These are phyloP conservation scores for Penicillium psychrofluorescens DNA, from an alignment of 495 filamentous ascomycete species.

Conservation along the genomic window DNA sequence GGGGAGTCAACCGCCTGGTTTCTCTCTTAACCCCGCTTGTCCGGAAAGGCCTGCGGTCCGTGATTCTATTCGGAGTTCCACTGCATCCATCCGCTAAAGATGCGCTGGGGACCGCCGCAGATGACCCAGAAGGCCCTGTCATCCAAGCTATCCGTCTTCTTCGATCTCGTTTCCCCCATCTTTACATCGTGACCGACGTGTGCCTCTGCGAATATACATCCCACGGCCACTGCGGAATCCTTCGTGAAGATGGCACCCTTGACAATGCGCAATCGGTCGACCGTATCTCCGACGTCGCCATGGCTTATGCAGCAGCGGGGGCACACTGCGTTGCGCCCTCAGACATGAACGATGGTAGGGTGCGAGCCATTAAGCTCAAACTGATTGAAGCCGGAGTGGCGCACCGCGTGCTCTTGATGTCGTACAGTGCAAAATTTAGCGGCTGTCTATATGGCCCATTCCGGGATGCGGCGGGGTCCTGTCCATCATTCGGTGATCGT, in stretches of 20 bases:
- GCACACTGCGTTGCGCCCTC: constrained; percentile 95
- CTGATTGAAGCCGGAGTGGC: constrained; percentile 86
- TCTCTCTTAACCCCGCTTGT: constrained; percentile 82
- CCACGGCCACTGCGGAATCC: constrained; percentile 96
- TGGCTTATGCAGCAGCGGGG: constrained; percentile 87
- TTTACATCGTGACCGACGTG: constrained; percentile 88
- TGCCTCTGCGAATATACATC: constrained; percentile 98
- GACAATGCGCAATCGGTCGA: constrained; percentile 91
- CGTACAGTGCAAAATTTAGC: constrained; percentile 94
- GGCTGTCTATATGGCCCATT: constrained; percentile 96
- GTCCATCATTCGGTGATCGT: constrained; percentile 87
- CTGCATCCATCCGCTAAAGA: constrained; percentile 75
- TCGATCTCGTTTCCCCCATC: constrained; percentile 71
- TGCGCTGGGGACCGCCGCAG: constrained; percentile 84
- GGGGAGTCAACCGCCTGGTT: constrained; percentile 77
- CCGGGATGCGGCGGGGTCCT: constrained; percentile 89
- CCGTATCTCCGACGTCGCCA: constrained; percentile 84
- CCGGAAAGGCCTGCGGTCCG: constrained; percentile 78
- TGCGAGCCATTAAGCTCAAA: constrained; percentile 93
- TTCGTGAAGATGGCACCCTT: constrained; percentile 82
- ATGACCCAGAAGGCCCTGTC: constrained; percentile 88
- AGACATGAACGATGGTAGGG: constrained; percentile 98
- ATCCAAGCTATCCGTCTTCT: constrained; percentile 77
- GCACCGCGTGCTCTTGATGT: constrained; percentile 88
- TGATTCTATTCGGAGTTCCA: constrained; percentile 94